Base-by-base conservation (phyloP, 495 filamentous ascomycete species). In the Wilcoxina mikolae region DNA sequence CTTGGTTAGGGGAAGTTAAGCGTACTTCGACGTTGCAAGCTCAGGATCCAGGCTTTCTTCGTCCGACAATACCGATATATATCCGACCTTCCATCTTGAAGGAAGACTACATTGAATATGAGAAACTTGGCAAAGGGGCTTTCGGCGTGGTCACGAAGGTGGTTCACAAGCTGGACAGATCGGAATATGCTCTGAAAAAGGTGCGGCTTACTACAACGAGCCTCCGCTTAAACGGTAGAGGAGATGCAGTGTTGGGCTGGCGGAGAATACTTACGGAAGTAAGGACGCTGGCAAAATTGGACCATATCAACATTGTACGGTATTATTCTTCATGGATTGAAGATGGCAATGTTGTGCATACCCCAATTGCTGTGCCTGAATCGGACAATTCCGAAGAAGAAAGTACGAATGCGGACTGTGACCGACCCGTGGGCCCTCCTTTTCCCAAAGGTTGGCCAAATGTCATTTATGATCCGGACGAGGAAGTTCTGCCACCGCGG, bases 321-420 rank as follows among this genome's bases (percentile, higher is more conserved):
- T 78, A 78, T 57, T 78, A 71, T 49, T 67, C 68, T 5, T 72
- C 73, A 27, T 78, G 75, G 75, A 66, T 75, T 9, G 75, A 77
- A 56, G 68, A 73, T 3, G 45, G 25, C 24, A 23, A 23, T 28
- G 20, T 28, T 9, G 12, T 29, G 1, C 35, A 39, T 18, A 18
- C 15, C 15, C 12, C 15, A 39, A n/a, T n/a, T n/a, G n/a, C n/a
- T n/a, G n/a, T n/a, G n/a, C n/a, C n/a, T n/a, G 35, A 18, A 3
- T 39, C 20, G 3, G 35, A 39, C 20, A 18, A 39, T 5, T 39
- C 20, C 20, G 35, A 39, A 18, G 12, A 39, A 18, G 35, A 39
- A 18, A 12, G 15, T 5, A 12, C 20, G 35, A 12, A 18, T 15
- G 3, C 20, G 35, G 35, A 39, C 15, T 18, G 20, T 15, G 35